Evolutionary conservation across 768 basidiomycete species (phyloP).

Genomic region (Rhodotorula babjevae): DNA sequence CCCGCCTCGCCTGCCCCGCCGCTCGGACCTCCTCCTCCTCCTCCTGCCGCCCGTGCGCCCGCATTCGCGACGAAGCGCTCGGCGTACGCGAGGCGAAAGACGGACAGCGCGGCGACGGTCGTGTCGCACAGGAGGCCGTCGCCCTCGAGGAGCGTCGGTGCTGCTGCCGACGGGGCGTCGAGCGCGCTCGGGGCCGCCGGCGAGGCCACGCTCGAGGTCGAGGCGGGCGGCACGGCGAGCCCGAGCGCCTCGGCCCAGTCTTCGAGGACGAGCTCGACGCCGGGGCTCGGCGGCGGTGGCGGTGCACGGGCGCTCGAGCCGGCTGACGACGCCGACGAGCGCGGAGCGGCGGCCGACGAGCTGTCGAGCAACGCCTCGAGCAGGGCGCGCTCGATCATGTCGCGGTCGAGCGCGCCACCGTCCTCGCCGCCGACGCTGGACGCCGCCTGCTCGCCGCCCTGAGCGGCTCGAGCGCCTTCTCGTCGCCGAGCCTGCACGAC

Average conservation of each 20-base stretch:
- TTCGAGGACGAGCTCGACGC: not conserved
- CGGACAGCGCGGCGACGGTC: slow-evolving; percentile 15
- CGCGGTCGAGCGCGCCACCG: not conserved
- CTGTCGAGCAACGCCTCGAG: not conserved
- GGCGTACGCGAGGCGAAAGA: slow-evolving; percentile 23
- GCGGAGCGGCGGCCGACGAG: not conserved
- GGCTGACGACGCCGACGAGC: no score
- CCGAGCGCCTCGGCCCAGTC: slow-evolving; percentile 6
- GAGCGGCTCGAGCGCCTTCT: no score
- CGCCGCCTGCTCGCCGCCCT: no score
- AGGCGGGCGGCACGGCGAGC: not conserved
- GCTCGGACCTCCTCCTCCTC: no score
- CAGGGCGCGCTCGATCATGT: not conserved
- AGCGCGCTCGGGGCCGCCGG: not conserved
- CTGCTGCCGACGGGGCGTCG: not conserved
- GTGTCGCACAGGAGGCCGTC: slow-evolving; percentile 25
- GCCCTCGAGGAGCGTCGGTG: not conserved
- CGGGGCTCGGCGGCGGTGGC: not conserved
- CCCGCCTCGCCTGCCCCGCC: no score
- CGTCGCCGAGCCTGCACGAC: not conserved
- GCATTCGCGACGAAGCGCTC: slow-evolving; percentile 10
- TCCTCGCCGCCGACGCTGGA: no score
- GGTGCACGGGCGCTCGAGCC: no score
- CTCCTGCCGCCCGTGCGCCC: not conserved
- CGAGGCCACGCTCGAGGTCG: no score